These are phyloP conservation scores for Kluyveromyces aestuarii DNA, from an alignment of 805 yeast species.

Conservation along the genomic window DNA sequence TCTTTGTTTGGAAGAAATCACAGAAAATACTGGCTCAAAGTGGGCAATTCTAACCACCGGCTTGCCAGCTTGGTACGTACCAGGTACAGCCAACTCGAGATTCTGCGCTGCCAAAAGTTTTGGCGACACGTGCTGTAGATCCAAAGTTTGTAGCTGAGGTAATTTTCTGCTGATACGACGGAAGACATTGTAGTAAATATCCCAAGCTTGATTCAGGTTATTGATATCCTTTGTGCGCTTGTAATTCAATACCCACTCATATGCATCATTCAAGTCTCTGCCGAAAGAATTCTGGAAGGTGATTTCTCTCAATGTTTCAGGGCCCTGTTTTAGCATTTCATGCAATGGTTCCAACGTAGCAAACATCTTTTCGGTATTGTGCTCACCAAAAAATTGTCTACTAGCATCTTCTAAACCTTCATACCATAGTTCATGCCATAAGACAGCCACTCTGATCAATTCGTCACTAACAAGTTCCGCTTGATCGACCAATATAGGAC, in stretches of 20 bases:
- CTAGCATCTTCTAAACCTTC: constrained; percentile 97
- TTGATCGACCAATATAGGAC: constrained; percentile 77
- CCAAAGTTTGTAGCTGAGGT: constrained; percentile 78
- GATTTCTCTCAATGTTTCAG: constrained; percentile 86
- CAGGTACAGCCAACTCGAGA: constrained; percentile 85
- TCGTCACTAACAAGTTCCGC: constrained; percentile 93
- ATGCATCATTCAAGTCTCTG: constrained; percentile 83
- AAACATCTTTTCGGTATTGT: constrained; percentile 90
- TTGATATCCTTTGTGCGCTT: constrained; percentile 78
- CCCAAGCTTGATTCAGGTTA: constrained; percentile 96
- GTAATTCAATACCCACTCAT: constrained; percentile 85
- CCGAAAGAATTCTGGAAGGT: constrained; percentile 93
- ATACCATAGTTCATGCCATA: constrained; percentile 98
- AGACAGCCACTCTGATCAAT: constrained; percentile 84
- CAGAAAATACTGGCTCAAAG: constrained; percentile 77
- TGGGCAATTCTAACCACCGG: constrained; percentile 62
- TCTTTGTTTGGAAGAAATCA: constrained; percentile 90
- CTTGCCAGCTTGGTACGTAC: constrained; percentile 81
- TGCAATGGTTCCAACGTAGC: constrained; percentile 85
- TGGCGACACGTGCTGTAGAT: constrained; percentile 90
- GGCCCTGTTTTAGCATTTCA: constrained; percentile 72
- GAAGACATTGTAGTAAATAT: constrained; percentile 87
- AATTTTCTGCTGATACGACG: constrained; percentile 82
- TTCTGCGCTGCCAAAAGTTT: constrained; percentile 68
- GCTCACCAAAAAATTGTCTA: constrained; percentile 85